Evolutionary conservation across 176 grass and related monocot genomes (phyloP).

Genomic region (Phoenix roebelenii): DNA sequence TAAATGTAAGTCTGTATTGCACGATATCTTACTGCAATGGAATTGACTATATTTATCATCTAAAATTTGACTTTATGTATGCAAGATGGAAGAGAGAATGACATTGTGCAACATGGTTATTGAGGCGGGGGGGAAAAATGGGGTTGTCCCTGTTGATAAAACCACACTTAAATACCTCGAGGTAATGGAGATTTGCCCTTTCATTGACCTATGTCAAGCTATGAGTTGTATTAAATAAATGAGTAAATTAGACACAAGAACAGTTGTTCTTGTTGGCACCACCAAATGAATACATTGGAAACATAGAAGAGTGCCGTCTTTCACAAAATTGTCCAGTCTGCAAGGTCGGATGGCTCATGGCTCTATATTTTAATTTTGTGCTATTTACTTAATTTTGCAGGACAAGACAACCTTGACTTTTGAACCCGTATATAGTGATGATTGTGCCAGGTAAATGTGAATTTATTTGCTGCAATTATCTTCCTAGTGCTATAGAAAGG

Average conservation of each 20-base stretch:
- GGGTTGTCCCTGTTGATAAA: conserved; percentile 64
- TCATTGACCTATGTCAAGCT: neutral
- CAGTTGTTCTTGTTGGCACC: neutral
- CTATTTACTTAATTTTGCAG: conserved; percentile 28
- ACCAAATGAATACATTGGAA: no score
- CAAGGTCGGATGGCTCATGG: no score
- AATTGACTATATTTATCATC: conserved; percentile 2
- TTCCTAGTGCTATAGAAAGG: no score
- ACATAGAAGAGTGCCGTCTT: no score
- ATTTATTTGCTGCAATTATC: neutral
- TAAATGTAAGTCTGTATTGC: conserved; percentile 40
- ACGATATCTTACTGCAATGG: conserved; percentile 12
- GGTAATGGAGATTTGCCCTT: conserved; percentile 25
- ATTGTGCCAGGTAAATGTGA: conserved; percentile 61
- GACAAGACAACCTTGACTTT: conserved; percentile 55
- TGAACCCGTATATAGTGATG: conserved; percentile 76
- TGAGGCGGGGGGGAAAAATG: conserved; percentile 92
- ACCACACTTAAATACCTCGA: conserved; percentile 94
- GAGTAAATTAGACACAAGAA: neutral
- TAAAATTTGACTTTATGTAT: conserved; percentile 7
- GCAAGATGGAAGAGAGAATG: conserved; percentile 96
- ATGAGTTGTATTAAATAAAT: no score
- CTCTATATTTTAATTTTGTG: neutral
- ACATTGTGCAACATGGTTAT: conserved; percentile 92
- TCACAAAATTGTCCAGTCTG: no score